These are phyloP conservation scores for Didymella glomerata DNA, from an alignment of 2,329 filamentous ascomycete species.

Conservation along the genomic window DNA sequence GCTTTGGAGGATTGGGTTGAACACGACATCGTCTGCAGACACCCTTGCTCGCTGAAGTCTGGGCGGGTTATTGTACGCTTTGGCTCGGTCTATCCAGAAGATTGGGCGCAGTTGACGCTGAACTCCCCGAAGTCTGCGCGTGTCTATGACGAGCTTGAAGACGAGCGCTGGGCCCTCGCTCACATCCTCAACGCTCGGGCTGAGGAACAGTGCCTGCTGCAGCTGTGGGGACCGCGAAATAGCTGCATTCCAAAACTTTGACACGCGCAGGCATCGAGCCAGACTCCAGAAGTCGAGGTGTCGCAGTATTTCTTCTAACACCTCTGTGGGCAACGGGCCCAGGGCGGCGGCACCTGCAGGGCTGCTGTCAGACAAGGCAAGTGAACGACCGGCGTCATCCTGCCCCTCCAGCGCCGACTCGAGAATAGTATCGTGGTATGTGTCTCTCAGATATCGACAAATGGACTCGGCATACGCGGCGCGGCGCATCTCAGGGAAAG, in stretches of 20 bases:
- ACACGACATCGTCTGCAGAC: constrained; percentile 8
- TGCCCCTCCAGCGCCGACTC: constrained; percentile 17
- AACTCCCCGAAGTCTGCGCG: constrained; percentile 5
- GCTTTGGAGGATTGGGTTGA: constrained; percentile 21
- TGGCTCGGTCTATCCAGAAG: constrained; percentile 19
- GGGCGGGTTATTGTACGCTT: constrained; percentile 4
- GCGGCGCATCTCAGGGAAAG: constrained; percentile 17
- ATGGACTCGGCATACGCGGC: constrained; percentile 19
- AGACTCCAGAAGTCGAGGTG: constrained; percentile 22
- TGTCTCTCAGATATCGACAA: constrained; percentile 15
- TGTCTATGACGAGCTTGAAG: constrained; percentile 24
- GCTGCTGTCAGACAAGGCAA: constrained; percentile 9
- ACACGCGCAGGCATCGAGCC: constrained; percentile 21
- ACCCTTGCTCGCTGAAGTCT: constrained; percentile 9
- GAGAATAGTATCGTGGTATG: constrained; percentile 12
- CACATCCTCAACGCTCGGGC: constrained; percentile 3
- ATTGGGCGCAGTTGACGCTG: constrained; percentile 14
- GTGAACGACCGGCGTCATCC: constrained; percentile 14
- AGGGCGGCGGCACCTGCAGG: constrained; percentile 4
- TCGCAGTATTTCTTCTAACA: constrained; percentile 13
- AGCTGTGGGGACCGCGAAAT: constrained; percentile 19
- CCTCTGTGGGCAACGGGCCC: constrained; percentile 19
- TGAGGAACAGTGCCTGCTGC: constrained; percentile 20
- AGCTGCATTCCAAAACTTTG: constrained; percentile 15
- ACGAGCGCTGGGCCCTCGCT: constrained; percentile 17